A percentile compares a stretch with the other conserved stretches of the same genome.
Evolutionary conservation across 2,329 filamentous ascomycete species (phyloP).

Genomic region (Colletotrichum chlorophyti): DNA sequence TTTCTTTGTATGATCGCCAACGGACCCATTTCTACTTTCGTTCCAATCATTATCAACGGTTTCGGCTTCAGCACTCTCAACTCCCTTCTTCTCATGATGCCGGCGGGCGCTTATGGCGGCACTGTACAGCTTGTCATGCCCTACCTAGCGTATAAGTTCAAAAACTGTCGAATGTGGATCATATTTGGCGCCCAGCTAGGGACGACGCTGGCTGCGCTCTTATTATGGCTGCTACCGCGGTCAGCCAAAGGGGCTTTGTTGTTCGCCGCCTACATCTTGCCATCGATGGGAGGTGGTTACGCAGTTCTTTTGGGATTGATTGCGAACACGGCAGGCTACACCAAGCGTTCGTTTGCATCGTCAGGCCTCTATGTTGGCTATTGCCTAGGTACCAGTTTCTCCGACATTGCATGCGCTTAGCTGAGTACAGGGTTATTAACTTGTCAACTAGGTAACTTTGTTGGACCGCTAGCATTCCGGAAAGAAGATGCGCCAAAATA

Average conservation of each 20-base stretch:
- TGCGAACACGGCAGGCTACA: slow-evolving; percentile 59
- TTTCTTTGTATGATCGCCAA: slow-evolving; percentile 51
- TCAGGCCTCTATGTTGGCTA: slow-evolving; percentile 59
- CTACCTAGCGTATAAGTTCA: slow-evolving; percentile 46
- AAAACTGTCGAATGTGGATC: slow-evolving; percentile 43
- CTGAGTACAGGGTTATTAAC: neutral
- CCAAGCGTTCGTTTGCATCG: slow-evolving; percentile 54
- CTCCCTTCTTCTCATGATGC: slow-evolving; percentile 49
- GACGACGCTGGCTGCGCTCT: slow-evolving; percentile 47
- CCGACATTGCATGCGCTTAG: too few relatives aligned
- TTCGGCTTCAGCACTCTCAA: slow-evolving; percentile 51
- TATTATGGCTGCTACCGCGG: slow-evolving; percentile 51
- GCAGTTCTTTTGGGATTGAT: slow-evolving; percentile 57
- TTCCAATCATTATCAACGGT: slow-evolving; percentile 51
- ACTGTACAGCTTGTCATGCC: slow-evolving; percentile 46
- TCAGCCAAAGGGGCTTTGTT: slow-evolving; percentile 49
- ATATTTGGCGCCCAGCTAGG: slow-evolving; percentile 46
- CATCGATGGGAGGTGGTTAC: slow-evolving; percentile 51
- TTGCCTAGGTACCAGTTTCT: slow-evolving; percentile 44
- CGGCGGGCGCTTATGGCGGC: slow-evolving; percentile 44
- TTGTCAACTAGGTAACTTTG: slow-evolving; percentile 41
- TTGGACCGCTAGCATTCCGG: slow-evolving; percentile 50
- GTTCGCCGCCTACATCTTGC: slow-evolving; percentile 56
- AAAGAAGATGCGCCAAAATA: slow-evolving; percentile 41
- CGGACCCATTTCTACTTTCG: slow-evolving; percentile 51